Base-by-base conservation (phyloP, 2,329 filamentous ascomycete species). In the Diaporthe citrichinensis region DNA sequence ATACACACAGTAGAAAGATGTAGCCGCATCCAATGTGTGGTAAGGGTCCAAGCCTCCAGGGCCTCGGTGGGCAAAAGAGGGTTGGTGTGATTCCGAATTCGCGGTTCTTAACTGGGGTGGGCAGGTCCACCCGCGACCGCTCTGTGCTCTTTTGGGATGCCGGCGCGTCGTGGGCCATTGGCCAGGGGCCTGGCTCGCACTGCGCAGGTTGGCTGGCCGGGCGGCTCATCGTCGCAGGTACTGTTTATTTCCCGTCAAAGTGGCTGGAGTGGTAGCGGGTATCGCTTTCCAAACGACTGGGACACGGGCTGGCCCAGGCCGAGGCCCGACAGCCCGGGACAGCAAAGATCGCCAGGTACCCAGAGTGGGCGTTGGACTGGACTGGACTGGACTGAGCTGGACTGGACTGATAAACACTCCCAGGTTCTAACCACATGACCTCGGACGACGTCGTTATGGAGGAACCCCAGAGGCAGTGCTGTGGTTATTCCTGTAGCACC, bases 291-390 rank as follows among this genome's bases (percentile, higher is more conserved):
- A 69, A 23, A 69, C 49, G 49, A 69, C 49, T 69, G 65, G 65
- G 46, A 69, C 65, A 31, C 46, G 65, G 65, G 46, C 49, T 69
- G 65, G 65, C 8, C 49, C 65, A 55, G 65, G 34, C 65, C 65
- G 46, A 41, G 65, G 46, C 65, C 65, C 65, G 65, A 69, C 65
- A 69, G 65, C 36, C 65, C 36, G 65, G 65, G 65, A 69, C 65
- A 51, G 65, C 34, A 69, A 41, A 69, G 65, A 69, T 69, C 65
- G 49, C n/a, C 49, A 53, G 46, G 65, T 69, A 55, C 49, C 65
- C 31, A 53, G 17, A 39, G 15, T 39, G 20, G 28, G n/a, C 41
- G 5, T 31, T 49, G 15, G 39, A 23, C 28, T 65, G 39, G 59
- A n/a, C n/a, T 61, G 36, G 5, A 20, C 49, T 51, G 49, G 49